phyloP scores from a whole-genome alignment of 306 rosid genomes.

The Fragaria iinumae region DNA sequence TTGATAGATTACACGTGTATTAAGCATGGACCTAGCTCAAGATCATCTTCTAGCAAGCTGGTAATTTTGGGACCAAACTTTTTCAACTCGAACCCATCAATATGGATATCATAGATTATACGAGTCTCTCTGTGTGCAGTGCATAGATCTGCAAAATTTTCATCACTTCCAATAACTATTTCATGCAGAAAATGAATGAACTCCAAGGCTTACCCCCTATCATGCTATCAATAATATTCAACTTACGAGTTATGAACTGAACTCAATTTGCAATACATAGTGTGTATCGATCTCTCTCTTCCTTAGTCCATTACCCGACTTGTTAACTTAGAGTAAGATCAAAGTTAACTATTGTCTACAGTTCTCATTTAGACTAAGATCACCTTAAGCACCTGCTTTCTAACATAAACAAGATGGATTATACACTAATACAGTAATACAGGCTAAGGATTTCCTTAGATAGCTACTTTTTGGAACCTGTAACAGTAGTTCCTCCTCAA shows the following conservation, averaged over 20 bases:
- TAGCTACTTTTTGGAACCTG: not conserved
- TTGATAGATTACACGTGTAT: slow-evolving; percentile 2
- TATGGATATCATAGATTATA: not conserved
- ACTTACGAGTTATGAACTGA: not conserved
- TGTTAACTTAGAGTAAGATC: too few relatives aligned
- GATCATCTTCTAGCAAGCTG: not conserved
- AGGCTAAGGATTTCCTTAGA: not conserved
- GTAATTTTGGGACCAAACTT: not conserved
- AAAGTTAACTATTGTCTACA: not conserved
- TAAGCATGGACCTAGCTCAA: not conserved
- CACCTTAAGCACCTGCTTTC: not conserved
- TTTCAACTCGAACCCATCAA: not conserved
- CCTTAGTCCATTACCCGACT: not conserved
- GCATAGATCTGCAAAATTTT: not conserved
- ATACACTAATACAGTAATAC: not conserved
- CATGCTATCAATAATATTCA: not conserved
- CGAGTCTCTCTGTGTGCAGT: not conserved
- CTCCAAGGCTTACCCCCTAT: not conserved
- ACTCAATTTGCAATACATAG: not conserved
- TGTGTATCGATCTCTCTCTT: not conserved
- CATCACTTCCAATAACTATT: not conserved
- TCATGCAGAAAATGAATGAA: not conserved
- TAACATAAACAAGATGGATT: not conserved
- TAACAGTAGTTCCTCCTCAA: not conserved
- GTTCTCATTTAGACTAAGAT: not conserved